Conservation (phyloP, 1,284 basidiomycete species). For the Leccinum pachyderme region DNA sequence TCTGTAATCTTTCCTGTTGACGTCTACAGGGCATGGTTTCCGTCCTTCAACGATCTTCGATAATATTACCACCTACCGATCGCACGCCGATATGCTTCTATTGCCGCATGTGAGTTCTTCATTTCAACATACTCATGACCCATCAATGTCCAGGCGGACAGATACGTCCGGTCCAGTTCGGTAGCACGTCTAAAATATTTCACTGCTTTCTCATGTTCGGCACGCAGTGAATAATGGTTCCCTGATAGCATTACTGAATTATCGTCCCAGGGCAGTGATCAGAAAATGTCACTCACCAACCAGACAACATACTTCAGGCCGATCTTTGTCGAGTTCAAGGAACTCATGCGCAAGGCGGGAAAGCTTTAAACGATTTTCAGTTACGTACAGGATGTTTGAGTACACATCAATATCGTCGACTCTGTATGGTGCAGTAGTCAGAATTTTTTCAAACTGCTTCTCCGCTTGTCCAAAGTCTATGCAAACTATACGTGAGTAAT, state of each 20-base stretch:
- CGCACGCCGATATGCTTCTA: conserved; percentile 95
- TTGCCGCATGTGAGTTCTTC: conserved; percentile 98
- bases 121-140: conserved; percentile 99
- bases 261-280: no score
- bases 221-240: conserved; percentile 92
- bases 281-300: conserved; percentile 62
- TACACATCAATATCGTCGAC: conserved; percentile 96
- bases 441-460: conserved; percentile 78
- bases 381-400: conserved; percentile 96
- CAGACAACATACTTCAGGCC: conserved; percentile 93
- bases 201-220: conserved; percentile 94
- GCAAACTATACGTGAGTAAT: conserved; percentile 7
- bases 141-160: conserved; percentile 99
- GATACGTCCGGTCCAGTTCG: conserved; percentile 90
- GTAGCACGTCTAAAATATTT: conserved; percentile 94
- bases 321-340: conserved; percentile 81
- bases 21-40: conserved; percentile 49
- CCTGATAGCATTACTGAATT: conserved; percentile 46
- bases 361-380: conserved; percentile 84
- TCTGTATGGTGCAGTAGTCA: conserved; percentile 80
- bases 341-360: conserved; percentile 93
- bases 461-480: conserved; percentile 87
- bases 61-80: conserved; percentile 61
- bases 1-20: conserved; percentile 94
- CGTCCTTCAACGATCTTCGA: not conserved